Evolutionary conservation across 805 yeast species (phyloP), one percentile per base, ranked within the genome.

Genomic region (Diddensiella santjacobensis): DNA sequence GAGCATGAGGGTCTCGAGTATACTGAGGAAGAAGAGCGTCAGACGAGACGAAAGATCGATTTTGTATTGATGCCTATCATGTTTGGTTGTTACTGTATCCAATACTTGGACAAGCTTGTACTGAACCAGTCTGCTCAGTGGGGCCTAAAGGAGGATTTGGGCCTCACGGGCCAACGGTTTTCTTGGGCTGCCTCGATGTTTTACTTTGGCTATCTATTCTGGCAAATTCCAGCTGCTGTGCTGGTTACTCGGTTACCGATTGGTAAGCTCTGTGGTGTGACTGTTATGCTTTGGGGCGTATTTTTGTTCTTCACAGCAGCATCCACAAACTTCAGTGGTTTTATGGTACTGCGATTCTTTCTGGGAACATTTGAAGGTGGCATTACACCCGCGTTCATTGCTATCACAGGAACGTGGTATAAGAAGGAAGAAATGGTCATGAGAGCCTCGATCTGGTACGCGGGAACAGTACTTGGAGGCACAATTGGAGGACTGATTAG

Each of bases 381-480:
- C 17, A 73, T 80, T 18, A 73, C 80, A 18, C 84, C 86, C 3
- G 74, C 81, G 3, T 77, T 77, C 63, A 74, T 78, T 23, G 67
- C 77, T 26, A 60, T 81, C 42, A 80, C 83, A 3, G 62, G 77
- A 20, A 81, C 77, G 63, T 81, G 81, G 76, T 81, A 79, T 71
- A 73, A 68, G 50, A 57, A 63, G 17, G 51, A 51, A 13, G 67
- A 67, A 51, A 78, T 79, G 44, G 83, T 83, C 15, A 39, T 39
- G 43, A 61, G 78, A 40, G 60, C 69, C 2, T 63, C 71, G 22
- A 49, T 68, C 23, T 75, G 77, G 73, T 69, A 72, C 51, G 69
- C 56, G 56, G 55, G 58, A 42, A 62, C 71, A 30, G 79, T 78
- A 4, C 55, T 70, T 18, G 79, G 78, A 11, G 57, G 69, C 4